phyloP scores from a whole-genome alignment of 257 asterid genomes.

The Capsicum rhomboideum region DNA sequence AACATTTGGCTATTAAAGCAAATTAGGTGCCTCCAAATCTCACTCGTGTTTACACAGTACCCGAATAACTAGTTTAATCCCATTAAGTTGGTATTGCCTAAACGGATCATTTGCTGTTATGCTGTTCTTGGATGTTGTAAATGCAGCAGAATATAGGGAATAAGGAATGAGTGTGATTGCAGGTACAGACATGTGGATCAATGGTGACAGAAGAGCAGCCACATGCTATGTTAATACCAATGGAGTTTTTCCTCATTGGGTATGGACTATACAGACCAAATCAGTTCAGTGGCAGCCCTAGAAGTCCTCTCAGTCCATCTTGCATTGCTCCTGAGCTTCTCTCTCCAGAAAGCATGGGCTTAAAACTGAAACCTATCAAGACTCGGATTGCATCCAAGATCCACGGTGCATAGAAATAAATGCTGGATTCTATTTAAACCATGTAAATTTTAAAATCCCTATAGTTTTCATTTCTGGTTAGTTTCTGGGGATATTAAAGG shows the following conservation, averaged over 20 bases:
- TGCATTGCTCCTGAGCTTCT: slow-evolving; percentile 83
- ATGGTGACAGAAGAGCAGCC: slow-evolving; percentile 97
- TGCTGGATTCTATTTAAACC: not conserved
- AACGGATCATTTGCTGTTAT: not conserved
- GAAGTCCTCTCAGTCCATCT: slow-evolving; percentile 76
- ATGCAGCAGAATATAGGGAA: not conserved
- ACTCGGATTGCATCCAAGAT: slow-evolving; percentile 31
- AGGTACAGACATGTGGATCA: slow-evolving; percentile 92
- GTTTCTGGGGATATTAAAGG: slow-evolving; percentile 1
- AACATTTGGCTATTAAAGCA: not conserved
- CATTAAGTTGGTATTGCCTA: not conserved
- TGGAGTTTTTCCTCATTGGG: slow-evolving; percentile 79
- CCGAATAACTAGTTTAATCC: not conserved
- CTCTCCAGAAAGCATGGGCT: slow-evolving; percentile 90
- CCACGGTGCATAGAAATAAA: slow-evolving; percentile 8
- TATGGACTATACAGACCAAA: slow-evolving; percentile 56
- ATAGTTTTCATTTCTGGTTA: slow-evolving; percentile 10
- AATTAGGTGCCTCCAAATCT: not conserved
- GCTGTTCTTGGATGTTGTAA: not conserved
- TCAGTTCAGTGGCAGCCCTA: slow-evolving; percentile 60
- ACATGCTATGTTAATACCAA: slow-evolving; percentile 76
- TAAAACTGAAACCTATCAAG: slow-evolving; percentile 85
- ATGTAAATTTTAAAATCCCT: slow-evolving; percentile 24
- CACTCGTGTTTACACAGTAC: not conserved
- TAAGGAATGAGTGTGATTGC: slow-evolving; percentile 6